Percentiles rank a stretch among this genome's conserved stretches.
These are phyloP conservation scores for Kwoniella sp. DNA, from an alignment of 768 basidiomycete genomes.

Conservation along the genomic window DNA sequence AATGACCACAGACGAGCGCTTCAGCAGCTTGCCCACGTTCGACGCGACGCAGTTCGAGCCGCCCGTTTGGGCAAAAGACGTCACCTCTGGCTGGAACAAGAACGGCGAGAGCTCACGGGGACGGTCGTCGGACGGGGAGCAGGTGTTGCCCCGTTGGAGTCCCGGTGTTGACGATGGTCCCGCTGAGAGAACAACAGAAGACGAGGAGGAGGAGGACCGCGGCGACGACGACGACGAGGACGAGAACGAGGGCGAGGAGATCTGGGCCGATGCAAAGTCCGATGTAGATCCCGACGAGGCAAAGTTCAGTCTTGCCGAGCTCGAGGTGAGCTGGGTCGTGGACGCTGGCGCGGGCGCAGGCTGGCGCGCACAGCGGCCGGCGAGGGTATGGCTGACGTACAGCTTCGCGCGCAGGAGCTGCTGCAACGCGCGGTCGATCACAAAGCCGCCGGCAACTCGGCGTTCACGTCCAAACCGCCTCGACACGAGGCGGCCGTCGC, in stretches of 20 bases:
- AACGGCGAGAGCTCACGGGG: constrained; percentile 13
- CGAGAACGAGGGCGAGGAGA: constrained; percentile 19
- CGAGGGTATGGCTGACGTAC: no score
- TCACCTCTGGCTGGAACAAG: constrained; percentile 4
- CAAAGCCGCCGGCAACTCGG: constrained; percentile 71
- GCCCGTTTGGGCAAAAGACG: constrained; percentile 29
- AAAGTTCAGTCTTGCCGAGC: constrained; percentile 11
- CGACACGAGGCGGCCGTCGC: constrained; percentile 68
- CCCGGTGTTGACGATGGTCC: no score
- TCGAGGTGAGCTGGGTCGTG: constrained; percentile 13
- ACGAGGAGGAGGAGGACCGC: no score
- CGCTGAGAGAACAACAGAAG: no score
- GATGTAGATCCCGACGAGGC: constrained; percentile 18
- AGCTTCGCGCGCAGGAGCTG: constrained; percentile 54
- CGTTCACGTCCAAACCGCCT: constrained; percentile 58
- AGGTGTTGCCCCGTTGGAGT: no score
- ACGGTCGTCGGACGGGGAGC: no score
- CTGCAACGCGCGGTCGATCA: constrained; percentile 59
- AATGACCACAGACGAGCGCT: neutral
- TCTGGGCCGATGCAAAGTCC: constrained; percentile 28
- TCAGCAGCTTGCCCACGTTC: constrained; percentile 14
- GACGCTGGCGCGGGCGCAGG: no score
- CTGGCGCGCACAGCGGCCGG: no score
- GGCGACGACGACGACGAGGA: neutral
- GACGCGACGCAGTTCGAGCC: constrained; percentile 25